These are phyloP conservation scores for Backusella morwellensis DNA, from an alignment of 192 early-diverging fungal genomes.

Conservation along the genomic window DNA sequence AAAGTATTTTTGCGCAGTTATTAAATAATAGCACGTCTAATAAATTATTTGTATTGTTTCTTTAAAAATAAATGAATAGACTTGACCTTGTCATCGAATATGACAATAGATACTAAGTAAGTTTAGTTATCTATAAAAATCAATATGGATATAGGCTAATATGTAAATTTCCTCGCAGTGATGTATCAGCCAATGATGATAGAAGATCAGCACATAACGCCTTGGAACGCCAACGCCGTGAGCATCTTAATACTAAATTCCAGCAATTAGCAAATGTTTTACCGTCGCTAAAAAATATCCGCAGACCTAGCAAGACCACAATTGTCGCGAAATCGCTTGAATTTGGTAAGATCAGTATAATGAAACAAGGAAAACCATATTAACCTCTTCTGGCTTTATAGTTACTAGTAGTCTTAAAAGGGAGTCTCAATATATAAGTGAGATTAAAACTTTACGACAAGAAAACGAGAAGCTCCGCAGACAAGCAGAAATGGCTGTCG, in stretches of 20 bases:
- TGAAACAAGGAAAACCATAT: neutral
- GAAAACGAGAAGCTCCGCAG: slow-evolving; percentile 25
- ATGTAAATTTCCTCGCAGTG: neutral
- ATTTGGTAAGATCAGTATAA: slow-evolving; percentile 43
- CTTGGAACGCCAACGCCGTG: slow-evolving; percentile 76
- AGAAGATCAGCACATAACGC: slow-evolving; percentile 78
- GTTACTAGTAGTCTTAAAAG: slow-evolving; percentile 12
- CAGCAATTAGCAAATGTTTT: slow-evolving; percentile 76
- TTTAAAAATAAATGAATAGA: neutral
- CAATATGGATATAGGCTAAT: neutral
- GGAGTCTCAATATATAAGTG: slow-evolving; percentile 12
- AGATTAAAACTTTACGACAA: slow-evolving; percentile 21
- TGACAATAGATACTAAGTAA: slow-evolving; percentile 7
- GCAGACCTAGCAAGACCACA: slow-evolving; percentile 76
- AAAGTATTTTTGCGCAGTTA: neutral
- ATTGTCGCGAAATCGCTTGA: slow-evolving; percentile 80
- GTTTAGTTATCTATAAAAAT: neutral
- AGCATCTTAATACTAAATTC: slow-evolving; percentile 76
- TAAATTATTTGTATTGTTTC: neutral
- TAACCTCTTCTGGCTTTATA: neutral
- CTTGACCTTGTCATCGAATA: neutral
- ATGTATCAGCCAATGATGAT: slow-evolving; percentile 38
- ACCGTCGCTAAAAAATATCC: slow-evolving; percentile 64
- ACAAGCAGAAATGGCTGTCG: slow-evolving; percentile 8
- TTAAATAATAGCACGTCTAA: neutral